Evolutionary conservation across 148 eudicot species (phyloP), one percentile per base, ranked within the genome.

Genomic region (Rheum nobile): DNA sequence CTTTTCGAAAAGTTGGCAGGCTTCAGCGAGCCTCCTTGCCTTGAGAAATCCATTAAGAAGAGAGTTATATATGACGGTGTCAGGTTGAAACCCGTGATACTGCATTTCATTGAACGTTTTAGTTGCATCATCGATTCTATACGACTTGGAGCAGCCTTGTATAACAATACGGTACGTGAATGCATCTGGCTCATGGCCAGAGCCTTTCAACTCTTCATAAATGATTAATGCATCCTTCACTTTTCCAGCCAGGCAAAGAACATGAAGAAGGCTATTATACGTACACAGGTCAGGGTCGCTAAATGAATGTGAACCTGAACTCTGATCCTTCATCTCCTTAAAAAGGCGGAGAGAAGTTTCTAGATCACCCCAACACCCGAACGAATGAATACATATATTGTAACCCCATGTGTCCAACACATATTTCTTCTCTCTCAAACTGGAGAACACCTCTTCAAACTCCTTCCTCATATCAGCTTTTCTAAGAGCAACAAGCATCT

Each of bases 351-450:
- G 81, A 55, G 98, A 84, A 75, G 84, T 82, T 31, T 61, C 75
- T 43, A 88, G 78, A 75, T 92, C 96, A 78, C 96, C 96, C 91
- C 96, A 92, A 75, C 88, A 80, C 13, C 98, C 96, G 73, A 90
- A 84, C 22, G 87, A 82, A 80, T 92, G 89, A 65, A 92, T 92
- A 63, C 96, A 93, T 76, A 90, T 89, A 80, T 90, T 90, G 78
- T 84, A 92, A 69, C 96, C 93, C 85, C 87, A 85, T 5, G 81
- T 75, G 79, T 92, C 91, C 47, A 92, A 67, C 5, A 75, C 80
- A 72, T 82, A 35, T 38, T 81, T 79, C 73, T 81, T 88, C 73
- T 79, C 85, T 59, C 87, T 87, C 71, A 89, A 75, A 70, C 79
- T 80, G 55, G 57, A 47, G 47, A 77, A 89, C 70, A 89, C 86